phyloP scores from a whole-genome alignment of 2,329 filamentous ascomycete species.

The Phoma sp. region DNA sequence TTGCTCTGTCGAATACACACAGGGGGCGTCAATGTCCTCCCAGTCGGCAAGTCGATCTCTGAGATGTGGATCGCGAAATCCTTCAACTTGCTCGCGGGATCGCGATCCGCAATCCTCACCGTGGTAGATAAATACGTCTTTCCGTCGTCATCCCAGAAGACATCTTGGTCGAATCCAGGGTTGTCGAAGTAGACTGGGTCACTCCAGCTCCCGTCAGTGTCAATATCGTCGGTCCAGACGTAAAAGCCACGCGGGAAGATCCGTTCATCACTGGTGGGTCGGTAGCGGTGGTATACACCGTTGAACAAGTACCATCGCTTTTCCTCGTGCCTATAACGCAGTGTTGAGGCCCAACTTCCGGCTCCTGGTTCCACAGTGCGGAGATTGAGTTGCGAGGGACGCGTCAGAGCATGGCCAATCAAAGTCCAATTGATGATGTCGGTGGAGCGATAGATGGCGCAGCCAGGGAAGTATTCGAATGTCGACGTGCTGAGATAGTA shows the following conservation, averaged over 20 bases:
- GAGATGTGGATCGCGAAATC: slow-evolving; percentile 42
- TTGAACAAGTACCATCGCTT: slow-evolving; percentile 32
- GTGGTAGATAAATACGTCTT: slow-evolving; percentile 53
- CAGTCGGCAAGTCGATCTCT: slow-evolving; percentile 42
- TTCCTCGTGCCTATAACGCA: slow-evolving; percentile 24
- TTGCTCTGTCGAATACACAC: slow-evolving; percentile 34
- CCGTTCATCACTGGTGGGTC: slow-evolving; percentile 35
- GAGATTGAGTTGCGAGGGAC: slow-evolving; percentile 47
- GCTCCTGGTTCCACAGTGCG: slow-evolving; percentile 36
- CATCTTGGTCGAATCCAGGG: slow-evolving; percentile 33
- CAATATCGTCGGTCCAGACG: slow-evolving; percentile 32
- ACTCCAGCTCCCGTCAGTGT: slow-evolving; percentile 26
- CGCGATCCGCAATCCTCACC: slow-evolving; percentile 22
- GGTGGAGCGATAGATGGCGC: slow-evolving; percentile 60
- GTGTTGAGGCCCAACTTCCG: slow-evolving; percentile 32
- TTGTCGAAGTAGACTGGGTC: slow-evolving; percentile 36
- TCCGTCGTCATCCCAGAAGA: slow-evolving; percentile 64
- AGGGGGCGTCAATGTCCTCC: slow-evolving; percentile 25
- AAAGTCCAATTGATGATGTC: slow-evolving; percentile 61
- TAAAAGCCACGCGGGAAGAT: slow-evolving; percentile 60
- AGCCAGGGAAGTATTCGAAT: slow-evolving; percentile 61
- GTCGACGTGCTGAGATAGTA: slow-evolving; percentile 52
- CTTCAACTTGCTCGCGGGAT: slow-evolving; percentile 25
- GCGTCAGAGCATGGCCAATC: slow-evolving; percentile 47
- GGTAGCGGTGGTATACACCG: slow-evolving; percentile 35